phyloP scores from a whole-genome alignment of 148 eudicot genomes.

The Dysphania ambrosioides region DNA sequence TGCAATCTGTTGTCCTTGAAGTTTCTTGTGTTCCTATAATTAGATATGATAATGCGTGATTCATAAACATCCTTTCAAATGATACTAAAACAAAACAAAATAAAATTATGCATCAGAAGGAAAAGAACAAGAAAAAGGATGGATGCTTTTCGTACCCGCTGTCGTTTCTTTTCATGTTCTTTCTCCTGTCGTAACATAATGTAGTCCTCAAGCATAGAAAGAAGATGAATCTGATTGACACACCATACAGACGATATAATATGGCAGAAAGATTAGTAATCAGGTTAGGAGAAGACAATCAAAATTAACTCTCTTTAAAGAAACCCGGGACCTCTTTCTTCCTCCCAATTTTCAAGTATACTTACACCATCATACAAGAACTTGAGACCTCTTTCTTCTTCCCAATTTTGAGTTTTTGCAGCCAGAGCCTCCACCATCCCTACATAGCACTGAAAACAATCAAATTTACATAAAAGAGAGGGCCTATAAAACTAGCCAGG shows the following conservation, averaged over 20 bases:
- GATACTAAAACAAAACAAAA: not conserved
- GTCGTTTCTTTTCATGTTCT: conserved; percentile 75
- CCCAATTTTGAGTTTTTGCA: conserved; percentile 69
- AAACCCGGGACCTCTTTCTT: conserved; percentile 69
- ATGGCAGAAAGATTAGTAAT: not conserved
- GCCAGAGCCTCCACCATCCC: conserved; percentile 82
- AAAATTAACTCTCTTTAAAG: too few relatives aligned
- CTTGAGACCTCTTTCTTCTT: conserved; percentile 64
- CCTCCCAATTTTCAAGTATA: conserved; percentile 65
- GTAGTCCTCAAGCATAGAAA: conserved; percentile 80
- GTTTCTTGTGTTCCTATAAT: conserved; percentile 89
- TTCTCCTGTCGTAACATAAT: conserved; percentile 56
- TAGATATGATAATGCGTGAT: conserved; percentile 6
- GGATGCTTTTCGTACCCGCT: conserved; percentile 50
- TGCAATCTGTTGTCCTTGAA: conserved; percentile 73
- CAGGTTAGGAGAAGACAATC: not conserved
- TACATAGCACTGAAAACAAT: conserved; percentile 23
- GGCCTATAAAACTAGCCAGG: not conserved
- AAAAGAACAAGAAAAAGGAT: not conserved
- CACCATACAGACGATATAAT: conserved; percentile 8
- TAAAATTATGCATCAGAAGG: not conserved
- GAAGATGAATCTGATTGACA: conserved; percentile 57
- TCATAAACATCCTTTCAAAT: not conserved
- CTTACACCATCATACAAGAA: conserved; percentile 93
- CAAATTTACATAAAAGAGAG: conserved; percentile 8